Evolutionary conservation across 1,284 basidiomycete genomes (phyloP), one percentile per base, ranked within the genome.

Genomic region (Puccinia triticina): DNA sequence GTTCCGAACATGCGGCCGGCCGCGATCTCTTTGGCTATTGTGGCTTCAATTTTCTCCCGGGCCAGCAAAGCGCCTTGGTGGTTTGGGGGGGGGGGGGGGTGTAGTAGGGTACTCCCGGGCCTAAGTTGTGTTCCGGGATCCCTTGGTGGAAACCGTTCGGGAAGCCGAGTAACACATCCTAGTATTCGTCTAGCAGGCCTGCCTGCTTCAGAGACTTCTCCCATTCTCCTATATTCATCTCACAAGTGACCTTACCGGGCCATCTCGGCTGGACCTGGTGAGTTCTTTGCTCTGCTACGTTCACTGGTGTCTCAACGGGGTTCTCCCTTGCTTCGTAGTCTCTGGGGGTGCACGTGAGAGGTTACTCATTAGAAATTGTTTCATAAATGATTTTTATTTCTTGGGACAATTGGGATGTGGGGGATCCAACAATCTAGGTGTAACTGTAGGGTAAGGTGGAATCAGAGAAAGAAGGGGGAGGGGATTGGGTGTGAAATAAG

Each of bases 151-250:
- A 75, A 1, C 73, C 73, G 32, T 53, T 8, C 1, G 3, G 0
- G 48, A 75, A 57, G 21, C 73, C 73, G 14, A 55, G n/a, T 7
- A 75, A 32, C 14, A 75, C 18, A 21, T 57, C 40, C 0, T 26
- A 3, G n/a, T 75, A 75, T 57, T 29, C 55, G 46, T 75, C 73
- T 1, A 50, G 32, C n/a, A 75, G 34, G 1, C 50, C 50, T 10
- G 48, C 32, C 21, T 18, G 29, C 32, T 11, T 16, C 37, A 75
- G 29, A 14, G 40, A 0, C 1, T 8, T 12, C n/a, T 23, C n/a
- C 73, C 73, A 75, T 16, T 48, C 43, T 2, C 23, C 23, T 18
- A 75, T 75, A 18, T 75, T 53, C 73, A 75, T 75, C 29, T 75
- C 32, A 34, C 48, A 75, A 14, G 3, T 23, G 3, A 75, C 29